Evolutionary conservation across 768 basidiomycete species (phyloP), one percentile per base, ranked within the genome.

Genomic region (Mycena rebaudengoi): DNA sequence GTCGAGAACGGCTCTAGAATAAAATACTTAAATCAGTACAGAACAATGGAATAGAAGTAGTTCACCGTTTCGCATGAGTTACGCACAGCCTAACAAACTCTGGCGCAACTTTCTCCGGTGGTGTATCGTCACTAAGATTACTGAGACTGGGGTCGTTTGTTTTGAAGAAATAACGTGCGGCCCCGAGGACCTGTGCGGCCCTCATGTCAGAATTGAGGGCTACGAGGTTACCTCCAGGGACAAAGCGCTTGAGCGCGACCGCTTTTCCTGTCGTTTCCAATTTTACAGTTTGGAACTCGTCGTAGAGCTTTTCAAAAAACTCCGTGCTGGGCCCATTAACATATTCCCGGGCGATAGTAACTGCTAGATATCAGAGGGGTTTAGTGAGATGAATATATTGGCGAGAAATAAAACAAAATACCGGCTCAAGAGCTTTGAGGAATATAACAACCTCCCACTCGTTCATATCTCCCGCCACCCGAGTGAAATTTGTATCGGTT

Each of bases 361-460:
- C 41, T 21, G 56, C 57, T 60, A 26, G n/a, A 23, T 20, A 21
- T 48, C 10, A 35, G 16, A 4, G 18, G 29, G 33, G 20, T 7
- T 18, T 26, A 53, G 45, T 35, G 33, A 10, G 4, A 10, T 52
- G 33, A 5, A 41, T 50, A 23, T 18, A 14, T 7, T 18, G 4
- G n/a, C 28, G 20, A 10, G 8, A 13, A 26, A 35, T 33, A 8
- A 54, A 41, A 6, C 28, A 30, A 54, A 13, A 20, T 16, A 14
- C 23, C 32, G 37, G 58, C 32, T 60, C 33, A 2, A 65, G 50
- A 2, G 51, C 18, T 16, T 65, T 65, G 16, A 59, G 32, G 20
- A 59, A 65, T 3, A 60, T 6, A 0, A 65, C 64, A 0, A 65
- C 46, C 20, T 65, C 64, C 64, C 64, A 65, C 28, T 65, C 64